Evolutionary conservation across 495 filamentous ascomycete species (phyloP).

Genomic region (Hamigera avellanea): DNA sequence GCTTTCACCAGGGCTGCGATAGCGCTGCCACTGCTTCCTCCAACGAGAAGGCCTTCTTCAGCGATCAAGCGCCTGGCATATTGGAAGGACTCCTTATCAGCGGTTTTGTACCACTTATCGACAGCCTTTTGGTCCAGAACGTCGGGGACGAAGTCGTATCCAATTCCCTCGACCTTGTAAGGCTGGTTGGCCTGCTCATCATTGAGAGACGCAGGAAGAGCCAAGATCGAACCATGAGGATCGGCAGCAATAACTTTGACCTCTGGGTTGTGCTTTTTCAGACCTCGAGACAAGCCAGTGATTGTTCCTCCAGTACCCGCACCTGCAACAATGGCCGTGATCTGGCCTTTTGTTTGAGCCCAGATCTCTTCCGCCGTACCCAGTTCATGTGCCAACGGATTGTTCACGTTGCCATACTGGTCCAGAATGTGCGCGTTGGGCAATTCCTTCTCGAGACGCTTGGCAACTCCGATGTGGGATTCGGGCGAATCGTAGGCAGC

Average conservation of each 20-base stretch:
- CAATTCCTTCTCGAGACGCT: constrained; percentile 82
- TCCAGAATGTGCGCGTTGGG: constrained; percentile 95
- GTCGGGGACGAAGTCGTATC: constrained; percentile 95
- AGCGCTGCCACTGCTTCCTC: constrained; percentile 88
- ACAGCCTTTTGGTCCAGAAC: constrained; percentile 74
- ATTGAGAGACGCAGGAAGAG: constrained; percentile 67
- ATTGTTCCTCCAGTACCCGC: constrained; percentile 95
- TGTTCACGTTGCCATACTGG: constrained; percentile 87
- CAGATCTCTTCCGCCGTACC: constrained; percentile 97
- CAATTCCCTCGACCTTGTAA: constrained; percentile 98
- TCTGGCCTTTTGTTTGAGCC: constrained; percentile 73
- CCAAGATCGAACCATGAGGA: constrained; percentile 79
- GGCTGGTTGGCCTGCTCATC: constrained; percentile 64
- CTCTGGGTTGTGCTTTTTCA: constrained; percentile 73
- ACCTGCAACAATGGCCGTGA: constrained; percentile 80
- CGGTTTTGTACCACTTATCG: constrained; percentile 97
- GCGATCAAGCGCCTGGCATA: constrained; percentile 82
- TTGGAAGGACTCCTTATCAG: constrained; percentile 81
- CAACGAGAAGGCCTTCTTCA: constrained; percentile 90
- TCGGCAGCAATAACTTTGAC: constrained; percentile 87
- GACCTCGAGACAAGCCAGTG: constrained; percentile 73
- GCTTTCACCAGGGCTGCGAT: constrained; percentile 75
- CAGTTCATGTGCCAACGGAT: constrained; percentile 86
- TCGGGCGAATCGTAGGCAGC: constrained; percentile 91
- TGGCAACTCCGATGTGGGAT: constrained; percentile 91